Evolutionary conservation across 805 yeast genomes (phyloP), one percentile per base, ranked within the genome.

Genomic region (Candida patagonica): DNA sequence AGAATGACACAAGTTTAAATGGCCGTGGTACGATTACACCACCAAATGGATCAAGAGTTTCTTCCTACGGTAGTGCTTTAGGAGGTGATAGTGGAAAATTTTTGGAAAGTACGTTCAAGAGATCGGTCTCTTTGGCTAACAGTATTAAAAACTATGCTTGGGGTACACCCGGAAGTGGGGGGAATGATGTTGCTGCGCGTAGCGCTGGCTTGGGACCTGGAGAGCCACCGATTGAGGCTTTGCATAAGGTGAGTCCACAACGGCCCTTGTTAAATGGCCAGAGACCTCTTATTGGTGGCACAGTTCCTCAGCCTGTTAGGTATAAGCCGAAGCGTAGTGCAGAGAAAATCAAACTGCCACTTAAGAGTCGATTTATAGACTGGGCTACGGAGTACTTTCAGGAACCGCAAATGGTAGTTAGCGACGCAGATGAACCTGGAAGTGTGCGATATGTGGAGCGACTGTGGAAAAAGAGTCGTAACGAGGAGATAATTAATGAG

Each of bases 401-500:
- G 53, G 97, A 88, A 55, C 96, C 98, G 0, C 97, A 89, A 55
- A 80, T 88, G 80, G 77, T 84, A 8, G 78, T 76, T 42, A 72
- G 74, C 40, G 96, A 89, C 50, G 62, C 76, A 13, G 96, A 89
- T 51, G 95, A 87, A 57, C 92, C 94, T 0, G 97, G 97, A 0
- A 84, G 95, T 42, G 75, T 79, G 43, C 88, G 84, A 47, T 85
- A 84, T 51, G 76, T 83, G 26, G 78, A 76, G 48, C 68, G 94
- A 42, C 61, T 84, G 19, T 92, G 97, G 97, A 71, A 96, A 50
- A 71, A 94, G 47, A 82, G 81, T 53, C 69, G 97, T 50, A 92
- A 92, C 55, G 97, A 92, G 56, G 59, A 71, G 2, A 83, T 87
- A 25, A 83, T 92, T 42, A 81, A 80, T 29, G 84, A 81, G 45